These are phyloP conservation scores for Schizochytrium sp. DNA, from an alignment of 108 stramenopile genomes.

Conservation along the genomic window DNA sequence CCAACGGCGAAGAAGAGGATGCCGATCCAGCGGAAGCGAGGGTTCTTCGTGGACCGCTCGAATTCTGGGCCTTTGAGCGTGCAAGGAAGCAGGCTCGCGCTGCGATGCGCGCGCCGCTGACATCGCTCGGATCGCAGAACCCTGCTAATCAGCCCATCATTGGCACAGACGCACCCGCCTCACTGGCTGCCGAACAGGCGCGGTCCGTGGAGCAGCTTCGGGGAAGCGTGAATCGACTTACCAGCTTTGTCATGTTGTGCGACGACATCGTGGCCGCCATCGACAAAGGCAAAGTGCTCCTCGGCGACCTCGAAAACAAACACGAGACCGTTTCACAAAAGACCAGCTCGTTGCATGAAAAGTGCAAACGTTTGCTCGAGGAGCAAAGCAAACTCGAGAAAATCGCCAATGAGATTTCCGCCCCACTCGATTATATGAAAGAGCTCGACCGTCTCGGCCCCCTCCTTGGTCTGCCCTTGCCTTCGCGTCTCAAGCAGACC, in stretches of 20 bases:
- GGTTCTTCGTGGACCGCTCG: no score
- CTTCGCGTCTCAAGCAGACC: background rate
- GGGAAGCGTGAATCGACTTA: background rate
- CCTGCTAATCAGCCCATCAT: no score
- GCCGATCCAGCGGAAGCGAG: no score
- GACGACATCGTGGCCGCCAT: background rate
- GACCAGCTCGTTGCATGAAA: conserved; percentile 11
- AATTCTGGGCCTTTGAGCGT: no score
- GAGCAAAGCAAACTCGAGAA: background rate
- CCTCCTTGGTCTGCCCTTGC: background rate
- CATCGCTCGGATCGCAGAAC: no score
- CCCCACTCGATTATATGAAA: background rate
- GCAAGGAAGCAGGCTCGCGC: no score
- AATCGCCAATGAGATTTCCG: background rate
- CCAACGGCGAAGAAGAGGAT: no score
- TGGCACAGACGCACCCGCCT: no score
- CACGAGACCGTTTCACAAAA: background rate
- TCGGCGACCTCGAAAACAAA: background rate
- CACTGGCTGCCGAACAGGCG: background rate
- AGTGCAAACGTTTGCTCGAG: background rate
- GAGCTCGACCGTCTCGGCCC: conserved; percentile 7
- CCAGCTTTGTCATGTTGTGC: background rate
- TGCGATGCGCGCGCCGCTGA: no score
- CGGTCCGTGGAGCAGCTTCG: background rate
- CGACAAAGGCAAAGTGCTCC: background rate